phyloP scores from a whole-genome alignment of 108 stramenopile genomes.

The Cyclotella cryptica region DNA sequence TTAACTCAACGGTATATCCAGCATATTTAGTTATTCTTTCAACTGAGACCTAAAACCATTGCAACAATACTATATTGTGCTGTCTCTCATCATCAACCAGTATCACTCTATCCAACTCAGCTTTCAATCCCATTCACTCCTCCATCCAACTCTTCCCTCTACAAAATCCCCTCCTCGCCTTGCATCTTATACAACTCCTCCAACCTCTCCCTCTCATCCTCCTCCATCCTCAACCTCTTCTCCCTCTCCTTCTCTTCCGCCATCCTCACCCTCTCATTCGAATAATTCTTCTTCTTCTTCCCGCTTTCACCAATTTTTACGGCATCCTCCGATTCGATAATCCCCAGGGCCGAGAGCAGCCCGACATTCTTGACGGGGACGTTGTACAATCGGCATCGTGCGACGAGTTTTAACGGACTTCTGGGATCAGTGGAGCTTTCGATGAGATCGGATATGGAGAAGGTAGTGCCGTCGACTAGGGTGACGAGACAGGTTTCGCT shows the following conservation, averaged over 20 bases:
- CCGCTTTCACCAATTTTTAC: constrained; percentile 39
- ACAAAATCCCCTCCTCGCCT: constrained; percentile 23
- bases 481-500: constrained; percentile 73
- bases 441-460: constrained; percentile 79
- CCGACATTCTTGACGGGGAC: constrained; percentile 71
- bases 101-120: too few relatives aligned
- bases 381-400: constrained; percentile 71
- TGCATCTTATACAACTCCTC: constrained; percentile 56
- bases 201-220: constrained; percentile 79
- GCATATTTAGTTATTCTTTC: too few relatives aligned
- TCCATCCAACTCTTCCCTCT: not conserved
- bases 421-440: constrained; percentile 79
- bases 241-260: constrained; percentile 74
- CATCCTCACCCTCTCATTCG: constrained; percentile 75
- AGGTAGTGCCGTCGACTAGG: constrained; percentile 79
- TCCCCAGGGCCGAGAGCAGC: constrained; percentile 54
- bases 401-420: constrained; percentile 74
- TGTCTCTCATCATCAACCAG: too few relatives aligned
- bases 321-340: constrained; percentile 18
- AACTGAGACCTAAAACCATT: too few relatives aligned
- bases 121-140: too few relatives aligned
- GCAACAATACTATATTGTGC: too few relatives aligned
- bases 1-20: too few relatives aligned
- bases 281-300: constrained; percentile 77
- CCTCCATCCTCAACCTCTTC: constrained; percentile 64